Conservation (phyloP, 495 filamentous ascomycete species). For the Tuber microsphaerosporum region DNA sequence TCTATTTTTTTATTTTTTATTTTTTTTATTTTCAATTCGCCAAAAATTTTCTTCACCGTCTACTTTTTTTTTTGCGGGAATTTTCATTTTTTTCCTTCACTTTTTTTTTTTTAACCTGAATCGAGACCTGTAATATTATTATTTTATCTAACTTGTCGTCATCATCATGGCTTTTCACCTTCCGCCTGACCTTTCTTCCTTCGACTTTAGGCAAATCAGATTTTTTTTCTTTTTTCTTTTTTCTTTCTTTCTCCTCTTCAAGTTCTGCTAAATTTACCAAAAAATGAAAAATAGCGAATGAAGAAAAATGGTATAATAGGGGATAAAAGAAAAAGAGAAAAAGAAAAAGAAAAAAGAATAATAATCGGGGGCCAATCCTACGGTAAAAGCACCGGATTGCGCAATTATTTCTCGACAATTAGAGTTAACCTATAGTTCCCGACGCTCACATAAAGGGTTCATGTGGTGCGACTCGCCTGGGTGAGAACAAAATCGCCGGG, state of each 20-base stretch:
- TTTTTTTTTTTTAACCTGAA: not conserved
- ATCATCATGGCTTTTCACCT: not conserved
- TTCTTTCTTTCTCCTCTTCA: not conserved
- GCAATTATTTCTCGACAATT: not conserved
- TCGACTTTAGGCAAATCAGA: not conserved
- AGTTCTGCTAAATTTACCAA: not conserved
- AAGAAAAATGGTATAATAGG: not conserved
- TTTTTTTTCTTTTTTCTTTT: not conserved
- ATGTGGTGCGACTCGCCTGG: not conserved
- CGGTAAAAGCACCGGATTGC: not conserved
- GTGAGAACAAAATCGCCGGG: not conserved
- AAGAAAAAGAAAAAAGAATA: not conserved
- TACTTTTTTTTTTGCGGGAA: not conserved
- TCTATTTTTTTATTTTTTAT: not conserved
- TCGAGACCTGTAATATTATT: not conserved
- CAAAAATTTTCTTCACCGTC: not conserved
- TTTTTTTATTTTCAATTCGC: not conserved
- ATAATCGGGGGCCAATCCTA: not conserved
- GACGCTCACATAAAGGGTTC: not conserved
- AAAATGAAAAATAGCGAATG: not conserved
- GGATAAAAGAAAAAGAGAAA: not conserved
- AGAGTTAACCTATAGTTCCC: not conserved
- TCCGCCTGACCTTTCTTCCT: not conserved
- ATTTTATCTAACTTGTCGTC: not conserved
- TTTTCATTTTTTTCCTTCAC: not conserved